Conservation (phyloP, 768 basidiomycete genomes). For the Kwoniella pini region DNA sequence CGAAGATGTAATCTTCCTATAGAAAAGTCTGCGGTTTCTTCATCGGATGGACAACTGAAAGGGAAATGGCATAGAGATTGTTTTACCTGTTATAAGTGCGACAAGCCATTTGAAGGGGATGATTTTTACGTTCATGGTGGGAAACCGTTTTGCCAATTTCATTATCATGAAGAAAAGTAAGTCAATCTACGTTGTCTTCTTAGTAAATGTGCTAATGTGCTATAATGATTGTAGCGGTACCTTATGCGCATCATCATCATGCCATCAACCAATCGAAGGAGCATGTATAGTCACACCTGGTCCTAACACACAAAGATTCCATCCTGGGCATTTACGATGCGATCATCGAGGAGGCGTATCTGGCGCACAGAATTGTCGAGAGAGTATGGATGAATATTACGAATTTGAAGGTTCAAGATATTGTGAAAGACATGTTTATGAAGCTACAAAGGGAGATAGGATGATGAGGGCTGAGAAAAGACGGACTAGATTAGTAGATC, state of each 20-base stretch:
- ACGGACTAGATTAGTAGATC: conserved; percentile 77
- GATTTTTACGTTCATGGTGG: conserved; percentile 89
- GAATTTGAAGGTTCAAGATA: conserved; percentile 75
- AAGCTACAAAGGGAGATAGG: conserved; percentile 39
- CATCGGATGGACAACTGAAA: conserved; percentile 88
- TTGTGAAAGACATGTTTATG: conserved; percentile 76
- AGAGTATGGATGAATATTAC: conserved; percentile 73
- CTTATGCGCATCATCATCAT: conserved; percentile 73
- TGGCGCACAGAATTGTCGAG: conserved; percentile 58
- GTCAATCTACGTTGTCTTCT: conserved; percentile 16
- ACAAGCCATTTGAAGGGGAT: conserved; percentile 86
- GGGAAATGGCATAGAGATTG: conserved; percentile 92
- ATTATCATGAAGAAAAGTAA: conserved; percentile 85
- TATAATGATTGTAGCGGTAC: conserved; percentile 59
- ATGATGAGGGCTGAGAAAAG: conserved; percentile 69
- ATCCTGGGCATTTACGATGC: conserved; percentile 84
- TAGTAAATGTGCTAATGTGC: not conserved
- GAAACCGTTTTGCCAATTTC: conserved; percentile 85
- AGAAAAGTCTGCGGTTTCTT: conserved; percentile 87
- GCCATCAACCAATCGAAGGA: conserved; percentile 88
- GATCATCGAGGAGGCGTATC: conserved; percentile 60
- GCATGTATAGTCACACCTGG: conserved; percentile 75
- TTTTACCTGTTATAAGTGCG: conserved; percentile 83
- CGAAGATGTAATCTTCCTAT: conserved; percentile 83
- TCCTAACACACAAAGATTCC: conserved; percentile 73